phyloP scores from a whole-genome alignment of 2,329 filamentous ascomycete species.

The Basipetospora chlamydospora region DNA sequence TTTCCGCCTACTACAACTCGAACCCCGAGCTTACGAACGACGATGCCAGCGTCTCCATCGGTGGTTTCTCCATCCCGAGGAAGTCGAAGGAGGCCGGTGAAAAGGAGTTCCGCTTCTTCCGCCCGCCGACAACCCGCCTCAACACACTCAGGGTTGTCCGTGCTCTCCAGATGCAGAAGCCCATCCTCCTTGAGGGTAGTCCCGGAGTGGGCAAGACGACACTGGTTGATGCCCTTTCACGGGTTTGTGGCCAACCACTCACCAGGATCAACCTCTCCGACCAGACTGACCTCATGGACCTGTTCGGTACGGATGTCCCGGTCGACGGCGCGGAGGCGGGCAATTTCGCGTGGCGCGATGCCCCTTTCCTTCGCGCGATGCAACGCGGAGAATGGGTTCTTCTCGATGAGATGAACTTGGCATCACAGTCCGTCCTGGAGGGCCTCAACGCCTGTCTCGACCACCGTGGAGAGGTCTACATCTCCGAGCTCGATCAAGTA shows the following conservation, averaged over 20 bases:
- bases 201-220: conserved; percentile 98
- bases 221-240: conserved; percentile 71
- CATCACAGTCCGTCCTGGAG: conserved; percentile 91
- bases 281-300: conserved; percentile 92
- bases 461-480: conserved; percentile 88
- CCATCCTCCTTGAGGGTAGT: conserved; percentile 86
- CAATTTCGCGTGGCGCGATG: conserved; percentile 89
- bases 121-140: conserved; percentile 74
- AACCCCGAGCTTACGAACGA: conserved; percentile 43
- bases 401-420: conserved; percentile 96
- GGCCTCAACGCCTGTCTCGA: conserved; percentile 93
- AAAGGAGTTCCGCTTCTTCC: conserved; percentile 52
- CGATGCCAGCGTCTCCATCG: conserved; percentile 45
- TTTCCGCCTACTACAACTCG: conserved; percentile 49
- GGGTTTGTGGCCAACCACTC: conserved; percentile 63
- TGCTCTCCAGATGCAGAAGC: conserved; percentile 77
- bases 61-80: conserved; percentile 55
- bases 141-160: conserved; percentile 87
- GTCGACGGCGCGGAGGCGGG: conserved; percentile 85
- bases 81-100: conserved; percentile 1
- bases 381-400: conserved; percentile 93
- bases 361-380: conserved; percentile 91
- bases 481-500: conserved; percentile 87
- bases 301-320: conserved; percentile 93
- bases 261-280: conserved; percentile 95